These are phyloP conservation scores for Silene conica DNA, from an alignment of 148 eudicot genomes.

Conservation along the genomic window DNA sequence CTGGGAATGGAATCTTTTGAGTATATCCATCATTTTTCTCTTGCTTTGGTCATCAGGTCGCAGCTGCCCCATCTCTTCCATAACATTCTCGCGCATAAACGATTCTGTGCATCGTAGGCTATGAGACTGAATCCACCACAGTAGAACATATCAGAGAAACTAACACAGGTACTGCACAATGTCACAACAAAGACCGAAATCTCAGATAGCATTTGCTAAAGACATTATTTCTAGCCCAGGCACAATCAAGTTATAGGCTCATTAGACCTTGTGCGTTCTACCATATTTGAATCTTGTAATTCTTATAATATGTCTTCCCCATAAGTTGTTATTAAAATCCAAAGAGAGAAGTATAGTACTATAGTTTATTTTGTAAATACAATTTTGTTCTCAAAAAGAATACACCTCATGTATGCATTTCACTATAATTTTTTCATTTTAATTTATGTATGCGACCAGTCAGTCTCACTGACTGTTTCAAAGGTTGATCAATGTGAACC, in stretches of 20 bases:
- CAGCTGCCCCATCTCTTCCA: slow-evolving; percentile 58
- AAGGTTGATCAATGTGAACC: no score
- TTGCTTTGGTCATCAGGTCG: slow-evolving; percentile 61
- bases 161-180: neutral
- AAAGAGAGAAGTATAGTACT: no score
- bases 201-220: neutral
- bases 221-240: neutral
- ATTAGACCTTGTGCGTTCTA: neutral
- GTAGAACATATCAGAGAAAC: neutral
- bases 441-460: no score
- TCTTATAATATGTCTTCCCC: neutral
- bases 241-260: neutral
- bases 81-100: slow-evolving; percentile 88
- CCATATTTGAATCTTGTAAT: neutral
- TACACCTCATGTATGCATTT: no score
- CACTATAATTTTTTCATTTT: neutral
- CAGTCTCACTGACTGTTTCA: no score
- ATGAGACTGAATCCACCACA: slow-evolving; percentile 55
- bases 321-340: no score
- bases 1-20: slow-evolving; percentile 66
- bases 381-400: neutral
- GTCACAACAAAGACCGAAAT: neutral
- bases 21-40: slow-evolving; percentile 68
- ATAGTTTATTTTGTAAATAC: neutral
- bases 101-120: slow-evolving; percentile 85